These are phyloP conservation scores for Naganishia vaughanmartiniae DNA, from an alignment of 768 basidiomycete species.

Conservation along the genomic window DNA sequence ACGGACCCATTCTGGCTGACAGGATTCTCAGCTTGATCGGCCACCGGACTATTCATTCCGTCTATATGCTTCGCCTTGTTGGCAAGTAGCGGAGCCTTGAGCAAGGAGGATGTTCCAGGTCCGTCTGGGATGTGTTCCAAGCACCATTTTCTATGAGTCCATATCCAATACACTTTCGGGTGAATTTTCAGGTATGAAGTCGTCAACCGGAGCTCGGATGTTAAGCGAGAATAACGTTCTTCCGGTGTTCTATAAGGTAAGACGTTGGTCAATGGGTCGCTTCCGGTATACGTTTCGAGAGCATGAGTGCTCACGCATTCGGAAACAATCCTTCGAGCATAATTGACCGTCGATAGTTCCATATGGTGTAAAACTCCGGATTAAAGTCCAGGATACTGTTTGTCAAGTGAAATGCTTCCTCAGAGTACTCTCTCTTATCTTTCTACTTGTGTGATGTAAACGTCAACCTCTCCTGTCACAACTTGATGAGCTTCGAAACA, in stretches of 20 bases:
- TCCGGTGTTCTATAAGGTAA: slow-evolving; percentile 59
- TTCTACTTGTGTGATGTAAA: slow-evolving; percentile 58
- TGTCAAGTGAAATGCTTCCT: slow-evolving; percentile 74
- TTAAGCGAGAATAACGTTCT: slow-evolving; percentile 64
- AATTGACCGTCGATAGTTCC: slow-evolving; percentile 89
- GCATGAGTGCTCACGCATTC: slow-evolving; percentile 57
- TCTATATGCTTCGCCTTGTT: neutral
- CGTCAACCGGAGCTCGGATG: slow-evolving; percentile 75
- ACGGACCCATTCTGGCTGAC: neutral
- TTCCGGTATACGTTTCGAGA: neutral
- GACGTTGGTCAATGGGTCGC: neutral
- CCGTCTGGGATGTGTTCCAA: slow-evolving; percentile 78
- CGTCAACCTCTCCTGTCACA: neutral
- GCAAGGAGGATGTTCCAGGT: slow-evolving; percentile 54
- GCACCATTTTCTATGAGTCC: slow-evolving; percentile 97
- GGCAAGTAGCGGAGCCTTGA: neutral
- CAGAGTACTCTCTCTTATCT: slow-evolving; percentile 64
- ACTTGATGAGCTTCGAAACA: neutral
- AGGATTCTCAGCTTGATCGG: neutral
- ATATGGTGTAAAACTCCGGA: slow-evolving; percentile 92
- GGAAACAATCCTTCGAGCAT: slow-evolving; percentile 70
- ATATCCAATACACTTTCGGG: slow-evolving; percentile 97
- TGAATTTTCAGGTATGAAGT: slow-evolving; percentile 73
- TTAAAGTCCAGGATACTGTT: slow-evolving; percentile 74
- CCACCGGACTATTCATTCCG: neutral